A percentile compares a stretch with the other conserved stretches of the same genome.
Conservation (phyloP, 139 green algal genomes). For the Microglena sp. region DNA sequence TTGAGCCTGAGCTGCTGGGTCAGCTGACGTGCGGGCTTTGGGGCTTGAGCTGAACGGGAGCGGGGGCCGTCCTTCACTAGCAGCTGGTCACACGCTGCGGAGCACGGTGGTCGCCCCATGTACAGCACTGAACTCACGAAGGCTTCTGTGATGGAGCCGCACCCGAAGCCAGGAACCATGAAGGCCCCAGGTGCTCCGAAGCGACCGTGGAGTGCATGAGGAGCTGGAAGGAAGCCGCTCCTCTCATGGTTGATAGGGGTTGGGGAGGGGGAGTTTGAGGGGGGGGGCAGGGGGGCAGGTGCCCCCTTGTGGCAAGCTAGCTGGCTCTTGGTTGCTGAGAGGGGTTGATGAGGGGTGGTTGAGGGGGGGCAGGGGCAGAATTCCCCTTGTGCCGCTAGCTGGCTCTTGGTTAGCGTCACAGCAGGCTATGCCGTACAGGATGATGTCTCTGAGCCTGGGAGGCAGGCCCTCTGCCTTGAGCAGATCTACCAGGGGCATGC, state of each 20-base stretch:
- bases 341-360: not conserved
- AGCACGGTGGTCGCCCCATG: too few relatives aligned
- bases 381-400: too few relatives aligned
- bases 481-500: constrained; percentile 13
- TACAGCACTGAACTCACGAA: constrained; percentile 27
- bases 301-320: not conserved
- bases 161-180: constrained; percentile 55
- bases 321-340: constrained; percentile 3
- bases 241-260: not conserved
- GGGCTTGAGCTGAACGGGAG: too few relatives aligned
- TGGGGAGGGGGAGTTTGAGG: too few relatives aligned
- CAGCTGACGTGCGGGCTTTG: too few relatives aligned
- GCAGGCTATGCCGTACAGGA: constrained; percentile 60
- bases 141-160: constrained; percentile 51
- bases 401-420: constrained; percentile 14
- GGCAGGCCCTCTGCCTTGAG: constrained; percentile 27
- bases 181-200: constrained; percentile 41
- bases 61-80: too few relatives aligned
- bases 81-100: too few relatives aligned
- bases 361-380: not conserved
- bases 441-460: constrained; percentile 32
- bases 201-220: constrained; percentile 35
- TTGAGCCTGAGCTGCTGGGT: too few relatives aligned
- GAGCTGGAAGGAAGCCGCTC: constrained; percentile 27
- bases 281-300: not conserved